Base-by-base conservation (phyloP, 495 filamentous ascomycete genomes). In the Rhypophila decipiens region DNA sequence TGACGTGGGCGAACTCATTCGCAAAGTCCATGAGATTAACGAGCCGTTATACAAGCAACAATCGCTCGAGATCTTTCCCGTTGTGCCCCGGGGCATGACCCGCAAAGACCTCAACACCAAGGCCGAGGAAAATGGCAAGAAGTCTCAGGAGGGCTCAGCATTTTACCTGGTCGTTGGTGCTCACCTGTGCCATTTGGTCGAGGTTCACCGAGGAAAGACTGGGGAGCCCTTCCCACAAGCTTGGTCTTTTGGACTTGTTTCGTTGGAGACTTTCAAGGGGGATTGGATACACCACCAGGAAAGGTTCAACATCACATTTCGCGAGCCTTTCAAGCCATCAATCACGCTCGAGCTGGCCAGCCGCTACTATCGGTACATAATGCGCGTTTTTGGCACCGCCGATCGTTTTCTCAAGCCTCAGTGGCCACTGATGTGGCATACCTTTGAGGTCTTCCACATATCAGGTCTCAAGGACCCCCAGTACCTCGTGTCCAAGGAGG, bases 111-210 rank as follows among this genome's bases (percentile, higher is more conserved):
- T 40, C 20, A 79, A 55, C 66, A 68, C 35, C 68, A 77, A 76
- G 47, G 65, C 77, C 31, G 60, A 64, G 20, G 67, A 70, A 24
- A 29, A 39, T 39, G 39, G 55, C 44, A 68, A 68, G 51, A 82
- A 85, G 22, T 86, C 86, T 44, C 78, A 82, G 20, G 93, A 96
- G 50, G 80, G 89, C 52, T 70, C 93, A 15, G 79, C 86, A 17
- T 95, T 84, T 59, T 96, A 95, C 61, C 78, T 98, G 41, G 87
- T 82, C 0, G 79, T 98, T 56, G 90, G 89, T 15, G 74, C 86
- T 15, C 84, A 93, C 67, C 85, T 88, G 46, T 72, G 95, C 41
- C 84, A 95, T 64, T 58, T 96, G 17, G 77, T 94, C 15, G 85
- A 88, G 34, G 66, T 69, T 63, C 34, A 68, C 64, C 55, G 76